Percentiles rank a stretch among this genome's conserved stretches.
Conservation (phyloP, 2,329 filamentous ascomycete genomes). For the Monascus ruber region DNA sequence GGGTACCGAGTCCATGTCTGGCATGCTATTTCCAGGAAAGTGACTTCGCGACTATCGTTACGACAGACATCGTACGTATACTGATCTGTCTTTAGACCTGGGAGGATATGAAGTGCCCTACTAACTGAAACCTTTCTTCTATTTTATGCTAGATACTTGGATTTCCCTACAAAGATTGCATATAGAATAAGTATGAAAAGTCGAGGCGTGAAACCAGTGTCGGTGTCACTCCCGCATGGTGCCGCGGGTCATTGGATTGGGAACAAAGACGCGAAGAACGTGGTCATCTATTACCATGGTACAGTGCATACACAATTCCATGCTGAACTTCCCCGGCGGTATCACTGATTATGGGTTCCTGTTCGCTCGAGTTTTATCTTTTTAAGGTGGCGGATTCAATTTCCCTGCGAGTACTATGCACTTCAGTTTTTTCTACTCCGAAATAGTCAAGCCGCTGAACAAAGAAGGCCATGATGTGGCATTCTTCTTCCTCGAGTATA, state of each 20-base stretch:
- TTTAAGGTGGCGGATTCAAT: conserved; percentile 43
- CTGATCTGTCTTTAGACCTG: no score
- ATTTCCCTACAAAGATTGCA: conserved; percentile 11
- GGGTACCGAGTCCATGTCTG: conserved; percentile 24
- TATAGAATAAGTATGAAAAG: conserved; percentile 17
- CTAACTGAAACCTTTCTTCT: neutral
- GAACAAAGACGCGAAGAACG: conserved; percentile 27
- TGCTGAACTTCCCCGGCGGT: no score
- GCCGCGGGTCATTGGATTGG: conserved; percentile 29
- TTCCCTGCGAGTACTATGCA: conserved; percentile 32
- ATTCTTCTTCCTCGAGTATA: conserved; percentile 43
- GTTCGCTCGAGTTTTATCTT: no score
- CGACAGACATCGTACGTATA: conserved; percentile 22
- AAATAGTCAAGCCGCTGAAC: conserved; percentile 29
- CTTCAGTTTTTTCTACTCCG: conserved; percentile 31
- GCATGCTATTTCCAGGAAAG: conserved; percentile 19
- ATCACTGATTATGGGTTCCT: no score
- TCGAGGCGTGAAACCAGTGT: conserved; percentile 16
- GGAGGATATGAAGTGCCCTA: neutral
- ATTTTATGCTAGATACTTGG: conserved; percentile 11
- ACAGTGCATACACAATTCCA: neutral
- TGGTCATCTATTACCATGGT: conserved; percentile 30
- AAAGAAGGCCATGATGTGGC: conserved; percentile 33
- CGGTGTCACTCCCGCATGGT: conserved; percentile 19
- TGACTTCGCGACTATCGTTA: conserved; percentile 11